These are phyloP conservation scores for Cytospora piceicola DNA, from an alignment of 2,329 filamentous ascomycete species.

Conservation along the genomic window DNA sequence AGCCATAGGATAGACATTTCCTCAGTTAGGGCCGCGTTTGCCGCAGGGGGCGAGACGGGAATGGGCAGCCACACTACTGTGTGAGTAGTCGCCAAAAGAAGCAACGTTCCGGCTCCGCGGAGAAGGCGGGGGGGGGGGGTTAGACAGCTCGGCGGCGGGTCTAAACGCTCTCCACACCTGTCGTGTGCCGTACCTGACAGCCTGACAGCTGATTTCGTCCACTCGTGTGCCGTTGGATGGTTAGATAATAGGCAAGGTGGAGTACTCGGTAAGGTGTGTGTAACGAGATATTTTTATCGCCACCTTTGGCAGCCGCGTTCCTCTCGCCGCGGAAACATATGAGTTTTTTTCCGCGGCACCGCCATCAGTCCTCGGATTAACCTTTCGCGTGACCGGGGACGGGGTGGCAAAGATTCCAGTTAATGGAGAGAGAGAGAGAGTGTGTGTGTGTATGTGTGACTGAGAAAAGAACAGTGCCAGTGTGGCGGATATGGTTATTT, in stretches of 20 bases:
- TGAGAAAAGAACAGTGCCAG: not conserved
- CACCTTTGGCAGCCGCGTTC: not conserved
- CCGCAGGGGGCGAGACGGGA: not conserved
- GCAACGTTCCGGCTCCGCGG: not conserved
- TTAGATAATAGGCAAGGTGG: not conserved
- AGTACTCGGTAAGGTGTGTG: not conserved
- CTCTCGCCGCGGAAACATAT: not conserved
- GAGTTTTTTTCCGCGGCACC: not conserved
- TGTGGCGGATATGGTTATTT: not conserved
- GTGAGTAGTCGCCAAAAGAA: not conserved
- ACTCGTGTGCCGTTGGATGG: no score
- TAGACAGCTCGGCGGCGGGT: not conserved
- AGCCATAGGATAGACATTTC: not conserved
- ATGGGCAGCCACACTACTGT: not conserved
- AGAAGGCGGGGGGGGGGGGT: not conserved
- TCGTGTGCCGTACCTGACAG: no score
- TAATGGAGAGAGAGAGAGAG: not conserved
- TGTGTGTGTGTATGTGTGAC: no score
- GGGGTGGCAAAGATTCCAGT: not conserved
- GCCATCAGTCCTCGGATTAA: not conserved
- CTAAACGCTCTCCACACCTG: not conserved
- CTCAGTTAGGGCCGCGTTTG: not conserved
- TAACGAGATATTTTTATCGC: not conserved
- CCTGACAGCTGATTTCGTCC: no score
- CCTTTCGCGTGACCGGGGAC: not conserved